Evolutionary conservation across 2,329 filamentous ascomycete species (phyloP), one percentile per base, ranked within the genome.

Genomic region (Shiraia sp.): DNA sequence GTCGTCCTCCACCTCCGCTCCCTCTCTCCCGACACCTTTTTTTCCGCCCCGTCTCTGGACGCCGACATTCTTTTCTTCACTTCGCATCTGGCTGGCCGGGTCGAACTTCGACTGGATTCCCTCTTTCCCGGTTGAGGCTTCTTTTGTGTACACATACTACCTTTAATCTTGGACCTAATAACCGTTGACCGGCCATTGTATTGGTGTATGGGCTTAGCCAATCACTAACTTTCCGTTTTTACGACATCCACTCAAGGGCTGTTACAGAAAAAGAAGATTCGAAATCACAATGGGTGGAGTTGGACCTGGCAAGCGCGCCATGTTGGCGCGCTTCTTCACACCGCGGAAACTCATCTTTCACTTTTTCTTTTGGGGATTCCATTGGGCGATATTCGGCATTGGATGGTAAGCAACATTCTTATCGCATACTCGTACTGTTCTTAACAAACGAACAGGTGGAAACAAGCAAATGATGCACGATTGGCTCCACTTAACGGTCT

Each of bases 401-500:
- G 90, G 90, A 79, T 96, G 90, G 90, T 95, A 77, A 65, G 86
- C 55, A 19, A 12, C 23, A 72, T 39, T 14, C 17, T 28, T 1
- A 28, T 30, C 15, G 27, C 40, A n/a, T n/a, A n/a, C n/a, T n/a
- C n/a, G n/a, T n/a, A n/a, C n/a, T n/a, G n/a, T n/a, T n/a, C n/a
- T n/a, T 57, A 45, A 46, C 56, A 22, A 23, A 2, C 22, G 1
- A n/a, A 17, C 39, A 95, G 90, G 90, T 88, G 77, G 62, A 86
- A 93, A 60, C 93, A 99, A 76, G 77, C 71, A 24, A 56, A 66
- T 4, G 87, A 96, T 63, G 48, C 66, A 8, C 81, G 82, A 42
- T 77, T 99, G 19, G 85, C 86, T 4, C 81, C 80, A 29, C 79
- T 99, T 32, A 99, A 99, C 71, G 80, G 75, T 0, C 81, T 99